Conservation (phyloP, 1,284 basidiomycete genomes). For the Cryptococcus sp. region DNA sequence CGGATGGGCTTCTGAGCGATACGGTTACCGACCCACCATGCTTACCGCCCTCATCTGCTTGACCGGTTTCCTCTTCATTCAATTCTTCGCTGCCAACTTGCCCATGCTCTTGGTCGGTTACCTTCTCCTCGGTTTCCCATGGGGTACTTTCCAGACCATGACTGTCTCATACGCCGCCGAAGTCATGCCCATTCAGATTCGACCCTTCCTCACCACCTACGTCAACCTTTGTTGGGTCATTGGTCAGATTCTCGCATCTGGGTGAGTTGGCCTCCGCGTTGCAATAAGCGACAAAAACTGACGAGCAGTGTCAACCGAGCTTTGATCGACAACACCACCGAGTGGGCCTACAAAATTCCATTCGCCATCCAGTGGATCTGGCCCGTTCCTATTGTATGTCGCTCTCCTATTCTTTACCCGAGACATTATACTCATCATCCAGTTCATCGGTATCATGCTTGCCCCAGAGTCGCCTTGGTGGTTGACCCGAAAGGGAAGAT, state of each 20-base stretch:
- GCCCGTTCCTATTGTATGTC: constrained; percentile 20
- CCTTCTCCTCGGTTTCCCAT: constrained; percentile 30
- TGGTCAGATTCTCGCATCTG: constrained; percentile 37
- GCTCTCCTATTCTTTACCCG: no score
- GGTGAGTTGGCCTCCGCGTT: no score
- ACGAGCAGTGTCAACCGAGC: constrained; percentile 23
- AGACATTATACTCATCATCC: background rate
- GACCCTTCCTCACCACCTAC: constrained; percentile 38
- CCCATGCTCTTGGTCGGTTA: constrained; percentile 26
- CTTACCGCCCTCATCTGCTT: constrained; percentile 20
- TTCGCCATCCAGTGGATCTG: constrained; percentile 46
- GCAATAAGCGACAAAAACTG: no score
- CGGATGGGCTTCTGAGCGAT: constrained; percentile 40
- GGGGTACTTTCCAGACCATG: constrained; percentile 41
- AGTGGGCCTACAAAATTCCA: constrained; percentile 28
- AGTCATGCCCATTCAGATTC: constrained; percentile 38
- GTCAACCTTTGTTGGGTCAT: constrained; percentile 41
- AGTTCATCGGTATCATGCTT: constrained; percentile 11
- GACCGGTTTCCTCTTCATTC: constrained; percentile 22
- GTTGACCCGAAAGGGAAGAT: constrained; percentile 35
- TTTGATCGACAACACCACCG: constrained; percentile 16
- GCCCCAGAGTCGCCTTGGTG: constrained; percentile 31
- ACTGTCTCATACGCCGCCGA: constrained; percentile 42
- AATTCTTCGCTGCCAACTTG: constrained; percentile 28
- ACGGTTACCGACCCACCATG: constrained; percentile 32